A percentile compares a stretch with the other conserved stretches of the same genome.
phyloP scores from a whole-genome alignment of 1,284 basidiomycete species.

The Pulchroboletus neoregius region DNA sequence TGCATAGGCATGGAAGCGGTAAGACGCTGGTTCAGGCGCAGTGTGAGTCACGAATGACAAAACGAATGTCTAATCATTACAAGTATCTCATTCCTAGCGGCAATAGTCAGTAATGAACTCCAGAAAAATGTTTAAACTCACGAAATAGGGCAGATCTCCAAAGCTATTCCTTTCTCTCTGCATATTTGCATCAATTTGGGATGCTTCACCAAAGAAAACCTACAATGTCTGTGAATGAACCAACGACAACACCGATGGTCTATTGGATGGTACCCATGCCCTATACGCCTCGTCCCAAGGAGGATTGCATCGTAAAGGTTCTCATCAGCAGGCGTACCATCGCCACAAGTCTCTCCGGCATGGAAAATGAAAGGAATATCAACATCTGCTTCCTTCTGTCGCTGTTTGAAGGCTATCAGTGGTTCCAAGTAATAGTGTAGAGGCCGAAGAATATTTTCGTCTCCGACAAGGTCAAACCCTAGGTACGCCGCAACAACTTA shows the following conservation, averaged over 20 bases:
- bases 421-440: constrained; percentile 62
- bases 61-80: constrained; percentile 35
- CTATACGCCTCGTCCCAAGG: constrained; percentile 73
- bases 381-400: constrained; percentile 53
- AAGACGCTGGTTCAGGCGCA: constrained; percentile 39
- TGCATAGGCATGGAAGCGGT: constrained; percentile 75
- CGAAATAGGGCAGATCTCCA: constrained; percentile 75
- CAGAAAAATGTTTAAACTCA: constrained; percentile 34
- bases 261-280: constrained; percentile 57
- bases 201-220: constrained; percentile 71
- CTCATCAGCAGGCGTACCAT: constrained; percentile 63
- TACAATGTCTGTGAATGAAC: constrained; percentile 24
- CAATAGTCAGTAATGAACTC: constrained; percentile 9
- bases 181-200: constrained; percentile 67
- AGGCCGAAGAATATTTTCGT: constrained; percentile 63
- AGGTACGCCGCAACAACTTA: background rate
- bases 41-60: background rate
- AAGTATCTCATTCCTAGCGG: constrained; percentile 59
- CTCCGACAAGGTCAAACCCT: constrained; percentile 81
- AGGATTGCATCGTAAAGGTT: constrained; percentile 79
- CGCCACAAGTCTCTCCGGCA: constrained; percentile 74
- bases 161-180: constrained; percentile 55
- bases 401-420: constrained; percentile 56
- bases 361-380: constrained; percentile 79
- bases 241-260: background rate